phyloP scores from a whole-genome alignment of 2,329 filamentous ascomycete species.

The Cordyceps militaris region DNA sequence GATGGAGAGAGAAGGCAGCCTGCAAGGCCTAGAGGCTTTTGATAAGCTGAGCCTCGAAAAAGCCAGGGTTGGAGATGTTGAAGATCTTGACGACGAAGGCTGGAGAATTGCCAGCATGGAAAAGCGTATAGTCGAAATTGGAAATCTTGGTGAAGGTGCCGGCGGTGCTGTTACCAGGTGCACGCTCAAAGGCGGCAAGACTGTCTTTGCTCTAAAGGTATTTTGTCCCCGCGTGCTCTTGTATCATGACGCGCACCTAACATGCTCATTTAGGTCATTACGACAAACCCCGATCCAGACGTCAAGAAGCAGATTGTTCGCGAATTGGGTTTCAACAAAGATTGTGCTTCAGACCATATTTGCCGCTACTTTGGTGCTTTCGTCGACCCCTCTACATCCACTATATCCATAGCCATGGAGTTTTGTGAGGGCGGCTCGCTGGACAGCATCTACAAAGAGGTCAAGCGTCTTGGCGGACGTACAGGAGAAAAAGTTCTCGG shows the following conservation, averaged over 20 bases:
- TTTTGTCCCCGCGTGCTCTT: too few species aligned
- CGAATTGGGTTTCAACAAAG: conserved; percentile 96
- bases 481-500: conserved; percentile 96
- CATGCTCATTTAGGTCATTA: conserved; percentile 67
- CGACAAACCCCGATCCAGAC: conserved; percentile 93
- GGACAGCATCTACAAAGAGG: conserved; percentile 94
- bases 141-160: conserved; percentile 86
- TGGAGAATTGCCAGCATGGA: conserved; percentile 92
- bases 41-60: conserved; percentile 77
- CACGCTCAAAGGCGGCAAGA: conserved; percentile 83
- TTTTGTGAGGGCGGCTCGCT: conserved; percentile 96
- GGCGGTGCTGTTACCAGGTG: conserved; percentile 92
- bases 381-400: conserved; percentile 89
- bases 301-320: conserved; percentile 98
- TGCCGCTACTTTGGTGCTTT: conserved; percentile 97
- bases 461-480: conserved; percentile 87
- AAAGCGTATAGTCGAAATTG: conserved; percentile 79
- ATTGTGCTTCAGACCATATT: conserved; percentile 91
- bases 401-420: conserved; percentile 98
- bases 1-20: conserved; percentile 79
- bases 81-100: conserved; percentile 88
- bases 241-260: conserved; percentile 16
- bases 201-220: conserved; percentile 93
- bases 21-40: conserved; percentile 69
- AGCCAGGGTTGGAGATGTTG: conserved; percentile 78